Conservation (phyloP, 164 flowering plant species). For the Aristolochia contorta region DNA sequence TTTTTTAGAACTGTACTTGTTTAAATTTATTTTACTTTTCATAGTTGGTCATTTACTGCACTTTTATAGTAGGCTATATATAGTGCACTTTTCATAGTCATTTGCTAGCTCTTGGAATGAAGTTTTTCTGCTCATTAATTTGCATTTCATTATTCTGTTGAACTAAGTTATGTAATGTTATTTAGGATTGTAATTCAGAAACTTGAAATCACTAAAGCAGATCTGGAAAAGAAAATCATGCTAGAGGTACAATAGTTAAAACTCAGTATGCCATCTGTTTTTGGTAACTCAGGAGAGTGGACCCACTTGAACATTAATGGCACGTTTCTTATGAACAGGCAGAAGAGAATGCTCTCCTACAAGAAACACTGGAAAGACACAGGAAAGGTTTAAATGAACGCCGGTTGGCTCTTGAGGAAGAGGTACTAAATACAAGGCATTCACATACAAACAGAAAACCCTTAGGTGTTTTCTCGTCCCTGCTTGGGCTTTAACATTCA, state of each 20-base stretch:
- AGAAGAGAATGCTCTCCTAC: slow-evolving; percentile 44
- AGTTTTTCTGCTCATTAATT: background rate
- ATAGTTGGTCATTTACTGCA: no score
- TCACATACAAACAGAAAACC: background rate
- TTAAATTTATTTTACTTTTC: no score
- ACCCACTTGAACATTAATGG: background rate
- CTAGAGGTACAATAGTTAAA: slow-evolving; percentile 48
- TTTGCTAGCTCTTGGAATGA: slow-evolving; percentile 1
- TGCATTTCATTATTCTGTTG: background rate
- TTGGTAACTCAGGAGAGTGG: background rate
- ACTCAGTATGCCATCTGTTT: background rate
- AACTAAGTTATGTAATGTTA: slow-evolving; percentile 5
- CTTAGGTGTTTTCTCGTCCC: background rate
- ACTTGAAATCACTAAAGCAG: slow-evolving; percentile 53
- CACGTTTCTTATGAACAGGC: slow-evolving; percentile 30
- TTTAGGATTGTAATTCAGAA: slow-evolving; percentile 54
- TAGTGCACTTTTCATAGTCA: no score
- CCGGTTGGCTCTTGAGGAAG: slow-evolving; percentile 77
- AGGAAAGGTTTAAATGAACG: slow-evolving; percentile 62
- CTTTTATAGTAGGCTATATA: no score
- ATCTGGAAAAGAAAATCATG: slow-evolving; percentile 47
- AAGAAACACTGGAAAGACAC: slow-evolving; percentile 43
- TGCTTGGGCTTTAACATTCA: background rate
- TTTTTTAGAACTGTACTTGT: no score
- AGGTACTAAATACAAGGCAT: slow-evolving; percentile 30